Conservation (phyloP, 129 eudicot species). For the Ambrosia trifida region DNA sequence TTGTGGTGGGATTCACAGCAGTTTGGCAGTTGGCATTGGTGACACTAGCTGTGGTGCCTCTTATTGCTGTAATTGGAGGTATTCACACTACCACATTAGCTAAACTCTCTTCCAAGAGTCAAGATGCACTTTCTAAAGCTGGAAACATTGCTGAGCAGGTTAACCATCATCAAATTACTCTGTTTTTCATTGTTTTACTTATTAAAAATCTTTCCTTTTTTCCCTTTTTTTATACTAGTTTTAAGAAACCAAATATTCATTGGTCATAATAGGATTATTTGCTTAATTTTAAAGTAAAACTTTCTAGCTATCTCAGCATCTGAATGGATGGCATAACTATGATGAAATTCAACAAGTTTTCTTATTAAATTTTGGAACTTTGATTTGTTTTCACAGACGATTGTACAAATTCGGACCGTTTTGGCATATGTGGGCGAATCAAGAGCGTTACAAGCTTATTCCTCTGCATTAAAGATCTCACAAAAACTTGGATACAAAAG, state of each 20-base stretch:
- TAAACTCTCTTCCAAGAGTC: constrained; percentile 81
- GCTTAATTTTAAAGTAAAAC: constrained; percentile 5
- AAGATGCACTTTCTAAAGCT: constrained; percentile 89
- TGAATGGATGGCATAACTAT: constrained; percentile 21
- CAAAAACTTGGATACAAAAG: constrained; percentile 83
- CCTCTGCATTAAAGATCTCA: constrained; percentile 66
- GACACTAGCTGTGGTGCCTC: constrained; percentile 89
- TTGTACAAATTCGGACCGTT: constrained; percentile 85
- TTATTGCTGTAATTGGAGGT: constrained; percentile 88
- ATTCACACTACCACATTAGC: constrained; percentile 70
- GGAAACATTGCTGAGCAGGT: constrained; percentile 97
- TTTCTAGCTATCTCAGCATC: constrained; percentile 16
- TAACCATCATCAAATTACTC: constrained; percentile 14
- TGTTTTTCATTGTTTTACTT: constrained; percentile 5
- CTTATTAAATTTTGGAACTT: background rate
- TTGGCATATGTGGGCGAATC: constrained; percentile 89
- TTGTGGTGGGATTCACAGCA: constrained; percentile 96
- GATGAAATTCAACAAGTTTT: constrained; percentile 11
- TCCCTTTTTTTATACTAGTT: background rate
- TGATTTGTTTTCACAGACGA: constrained; percentile 56
- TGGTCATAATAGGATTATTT: constrained; percentile 12
- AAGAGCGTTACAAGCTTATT: constrained; percentile 71
- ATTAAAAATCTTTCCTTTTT: background rate
- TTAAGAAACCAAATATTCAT: background rate
- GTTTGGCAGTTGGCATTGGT: constrained; percentile 93